Percentiles rank a stretch among this genome's conserved stretches.
Evolutionary conservation across 345 rosid species (phyloP).

Genomic region (Citrus glauca): DNA sequence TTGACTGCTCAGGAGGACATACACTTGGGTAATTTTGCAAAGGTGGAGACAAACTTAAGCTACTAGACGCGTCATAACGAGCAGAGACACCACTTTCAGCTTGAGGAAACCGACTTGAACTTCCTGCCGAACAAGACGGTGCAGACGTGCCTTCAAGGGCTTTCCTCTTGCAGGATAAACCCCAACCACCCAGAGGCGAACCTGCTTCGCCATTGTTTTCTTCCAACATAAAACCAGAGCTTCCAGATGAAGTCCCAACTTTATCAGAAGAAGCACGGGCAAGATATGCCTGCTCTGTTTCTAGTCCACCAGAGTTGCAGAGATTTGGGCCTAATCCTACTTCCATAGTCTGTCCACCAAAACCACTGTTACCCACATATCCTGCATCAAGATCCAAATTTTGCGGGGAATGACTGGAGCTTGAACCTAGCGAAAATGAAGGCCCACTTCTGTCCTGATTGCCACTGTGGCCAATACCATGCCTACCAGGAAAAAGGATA

Average conservation of each 20-base stretch:
- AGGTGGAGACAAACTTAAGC: constrained; percentile 59
- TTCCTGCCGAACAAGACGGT: constrained; percentile 48
- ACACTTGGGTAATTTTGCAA: constrained; percentile 36
- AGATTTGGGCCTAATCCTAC: constrained; percentile 22
- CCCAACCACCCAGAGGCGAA: constrained; percentile 64
- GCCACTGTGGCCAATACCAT: constrained; percentile 25
- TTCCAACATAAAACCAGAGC: constrained; percentile 47
- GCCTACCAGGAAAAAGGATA: constrained; percentile 31
- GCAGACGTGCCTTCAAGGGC: constrained; percentile 79
- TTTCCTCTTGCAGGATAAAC: constrained; percentile 85
- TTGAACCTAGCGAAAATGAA: constrained; percentile 45
- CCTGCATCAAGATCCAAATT: constrained; percentile 34
- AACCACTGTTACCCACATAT: constrained; percentile 34
- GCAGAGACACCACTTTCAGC: constrained; percentile 37
- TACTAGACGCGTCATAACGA: constrained; percentile 47
- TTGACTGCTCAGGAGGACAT: constrained; percentile 38
- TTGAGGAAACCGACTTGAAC: constrained; percentile 49
- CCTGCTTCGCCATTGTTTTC: constrained; percentile 52
- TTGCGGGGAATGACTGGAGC: constrained; percentile 37
- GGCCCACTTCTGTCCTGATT: constrained; percentile 43
- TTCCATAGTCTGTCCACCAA: constrained; percentile 30
- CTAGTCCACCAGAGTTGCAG: constrained; percentile 26
- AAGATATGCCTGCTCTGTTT: constrained; percentile 26
- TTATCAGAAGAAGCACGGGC: constrained; percentile 26
- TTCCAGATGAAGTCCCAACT: constrained; percentile 54